Percentiles rank a stretch among this genome's conserved stretches.
These are phyloP conservation scores for Apiospora phragmitis DNA, from an alignment of 2,329 filamentous ascomycete species.

Conservation along the genomic window DNA sequence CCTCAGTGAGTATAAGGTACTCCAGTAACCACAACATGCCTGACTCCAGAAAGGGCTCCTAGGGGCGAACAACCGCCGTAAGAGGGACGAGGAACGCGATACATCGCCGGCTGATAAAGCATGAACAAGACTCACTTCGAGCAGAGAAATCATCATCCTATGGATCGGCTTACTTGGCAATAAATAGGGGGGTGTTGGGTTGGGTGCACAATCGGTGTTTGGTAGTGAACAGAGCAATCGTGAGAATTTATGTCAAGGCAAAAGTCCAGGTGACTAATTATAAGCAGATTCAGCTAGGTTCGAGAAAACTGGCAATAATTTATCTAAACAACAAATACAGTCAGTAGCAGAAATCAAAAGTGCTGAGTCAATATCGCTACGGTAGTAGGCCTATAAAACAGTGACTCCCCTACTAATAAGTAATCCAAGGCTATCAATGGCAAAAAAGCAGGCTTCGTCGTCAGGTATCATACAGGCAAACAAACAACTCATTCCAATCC, in stretches of 20 bases:
- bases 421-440: not conserved
- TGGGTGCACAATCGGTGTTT: not conserved
- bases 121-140: not conserved
- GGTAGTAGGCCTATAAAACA: not conserved
- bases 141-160: not conserved
- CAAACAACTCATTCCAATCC: not conserved
- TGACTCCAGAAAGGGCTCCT: rapidly evolving
- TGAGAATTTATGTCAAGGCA: not conserved
- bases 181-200: not conserved
- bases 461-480: not conserved
- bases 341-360: not conserved
- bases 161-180: not conserved
- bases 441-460: not conserved
- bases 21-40: not conserved
- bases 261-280: not conserved
- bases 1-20: not conserved
- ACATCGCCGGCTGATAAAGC: too few relatives aligned
- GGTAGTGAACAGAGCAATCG: not conserved
- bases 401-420: not conserved
- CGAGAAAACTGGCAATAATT: too few relatives aligned
- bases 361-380: not conserved
- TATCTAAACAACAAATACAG: not conserved
- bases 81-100: too few relatives aligned
- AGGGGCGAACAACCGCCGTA: not conserved
- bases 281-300: not conserved